Percentiles rank a stretch among this genome's conserved stretches.
These are phyloP conservation scores for Talaromyces sp. DNA, from an alignment of 2,329 filamentous ascomycete genomes.

Conservation along the genomic window DNA sequence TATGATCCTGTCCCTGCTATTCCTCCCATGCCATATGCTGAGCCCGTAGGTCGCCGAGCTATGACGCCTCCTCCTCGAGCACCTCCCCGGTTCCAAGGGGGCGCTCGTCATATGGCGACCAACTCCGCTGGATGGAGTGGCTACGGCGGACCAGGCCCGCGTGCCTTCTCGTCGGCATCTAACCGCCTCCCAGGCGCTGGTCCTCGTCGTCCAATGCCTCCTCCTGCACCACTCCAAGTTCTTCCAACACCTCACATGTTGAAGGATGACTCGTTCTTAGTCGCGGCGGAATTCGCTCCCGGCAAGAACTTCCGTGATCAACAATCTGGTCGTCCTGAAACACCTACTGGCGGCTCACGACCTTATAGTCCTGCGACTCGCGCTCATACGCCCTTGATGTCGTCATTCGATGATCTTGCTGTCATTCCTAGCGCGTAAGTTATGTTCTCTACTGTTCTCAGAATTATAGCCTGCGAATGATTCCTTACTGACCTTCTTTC, in stretches of 20 bases:
- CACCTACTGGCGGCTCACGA: constrained; percentile 59
- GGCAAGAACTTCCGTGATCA: constrained; percentile 68
- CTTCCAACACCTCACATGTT: constrained; percentile 86
- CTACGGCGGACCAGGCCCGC: constrained; percentile 50
- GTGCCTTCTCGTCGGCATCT: constrained; percentile 67
- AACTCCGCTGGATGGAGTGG: constrained; percentile 42
- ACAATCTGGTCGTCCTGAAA: constrained; percentile 67
- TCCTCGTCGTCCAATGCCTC: constrained; percentile 66
- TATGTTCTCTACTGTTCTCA: constrained; percentile 6
- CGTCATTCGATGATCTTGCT: constrained; percentile 83
- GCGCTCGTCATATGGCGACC: constrained; percentile 49
- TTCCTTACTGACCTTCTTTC: constrained; percentile 19
- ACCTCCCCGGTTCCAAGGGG: constrained; percentile 59
- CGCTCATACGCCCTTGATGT: constrained; percentile 75
- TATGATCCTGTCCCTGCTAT: constrained; percentile 29
- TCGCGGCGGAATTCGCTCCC: constrained; percentile 82
- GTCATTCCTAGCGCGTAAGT: constrained; percentile 90
- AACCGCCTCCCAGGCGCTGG: constrained; percentile 46
- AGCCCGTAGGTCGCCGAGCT: constrained; percentile 82
- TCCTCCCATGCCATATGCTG: constrained; percentile 67
- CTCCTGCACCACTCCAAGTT: constrained; percentile 71
- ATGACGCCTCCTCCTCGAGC: constrained; percentile 90
- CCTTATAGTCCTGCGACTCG: constrained; percentile 76
- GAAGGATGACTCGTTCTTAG: constrained; percentile 75
- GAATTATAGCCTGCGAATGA: no score